A percentile compares a stretch with the other conserved stretches of the same genome.
Evolutionary conservation across 768 basidiomycete genomes (phyloP).

Genomic region (Macrolepiota dolichaula): DNA sequence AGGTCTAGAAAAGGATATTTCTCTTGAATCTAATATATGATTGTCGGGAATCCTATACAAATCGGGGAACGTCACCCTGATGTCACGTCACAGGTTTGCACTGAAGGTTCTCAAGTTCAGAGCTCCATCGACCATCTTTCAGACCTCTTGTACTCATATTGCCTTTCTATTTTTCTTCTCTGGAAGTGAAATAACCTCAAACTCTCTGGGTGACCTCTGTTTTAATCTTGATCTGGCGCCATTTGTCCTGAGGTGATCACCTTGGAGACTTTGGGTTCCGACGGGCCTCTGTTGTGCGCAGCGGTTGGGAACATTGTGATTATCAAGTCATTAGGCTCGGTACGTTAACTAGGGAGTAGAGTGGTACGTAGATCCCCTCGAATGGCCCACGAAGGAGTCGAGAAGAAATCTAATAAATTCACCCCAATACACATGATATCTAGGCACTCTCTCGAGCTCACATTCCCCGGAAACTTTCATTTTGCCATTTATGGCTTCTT

Average conservation of each 20-base stretch:
- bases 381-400: no score
- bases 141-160: background rate
- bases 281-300: background rate
- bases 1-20: background rate
- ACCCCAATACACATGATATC: background rate
- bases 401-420: background rate
- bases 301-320: background rate
- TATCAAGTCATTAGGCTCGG: background rate
- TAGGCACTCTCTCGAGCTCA: background rate
- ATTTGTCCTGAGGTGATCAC: background rate
- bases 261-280: background rate
- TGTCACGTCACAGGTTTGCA: conserved; percentile 14
- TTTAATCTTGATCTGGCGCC: conserved; percentile 1
- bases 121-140: conserved; percentile 5
- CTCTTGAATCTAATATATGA: background rate
- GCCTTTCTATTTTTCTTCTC: background rate
- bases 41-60: conserved; percentile 5
- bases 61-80: conserved; percentile 10
- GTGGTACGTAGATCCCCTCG: conserved; percentile 1
- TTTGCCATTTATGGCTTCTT: conserved; percentile 9
- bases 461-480: conserved; percentile 1
- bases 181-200: background rate
- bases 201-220: background rate
- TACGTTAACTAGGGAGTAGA: background rate
- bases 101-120: conserved; percentile 7